Conservation (phyloP, 805 yeast genomes). For the Yamadazyma kitorensis region DNA sequence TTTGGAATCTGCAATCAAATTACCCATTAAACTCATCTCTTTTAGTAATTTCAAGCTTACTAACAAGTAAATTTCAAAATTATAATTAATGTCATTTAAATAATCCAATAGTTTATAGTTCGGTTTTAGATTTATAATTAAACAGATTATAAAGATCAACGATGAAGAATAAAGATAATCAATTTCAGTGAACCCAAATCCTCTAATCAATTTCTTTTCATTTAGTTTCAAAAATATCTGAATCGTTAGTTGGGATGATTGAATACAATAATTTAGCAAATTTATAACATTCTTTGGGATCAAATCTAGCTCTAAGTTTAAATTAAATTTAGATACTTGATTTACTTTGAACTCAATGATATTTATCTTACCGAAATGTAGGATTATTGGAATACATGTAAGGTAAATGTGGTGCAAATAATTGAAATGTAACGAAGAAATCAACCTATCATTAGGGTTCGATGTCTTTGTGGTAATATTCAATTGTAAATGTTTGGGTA, state of each 20-base stretch:
- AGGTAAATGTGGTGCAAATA: slow-evolving; percentile 27
- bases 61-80: slow-evolving; percentile 18
- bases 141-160: slow-evolving; percentile 19
- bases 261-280: slow-evolving; percentile 16
- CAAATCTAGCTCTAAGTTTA: background rate
- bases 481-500: slow-evolving; percentile 19
- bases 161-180: slow-evolving; percentile 23
- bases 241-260: slow-evolving; percentile 21
- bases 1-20: slow-evolving; percentile 18
- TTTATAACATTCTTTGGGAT: slow-evolving; percentile 21
- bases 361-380: slow-evolving; percentile 20
- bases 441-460: slow-evolving; percentile 15
- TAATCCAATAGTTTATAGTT: no score
- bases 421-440: slow-evolving; percentile 26
- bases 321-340: background rate
- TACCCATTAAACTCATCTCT: slow-evolving; percentile 20
- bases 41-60: slow-evolving; percentile 16
- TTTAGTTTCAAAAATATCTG: slow-evolving; percentile 22
- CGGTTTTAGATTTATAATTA: slow-evolving; percentile 14
- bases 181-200: slow-evolving; percentile 26
- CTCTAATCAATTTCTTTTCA: slow-evolving; percentile 16
- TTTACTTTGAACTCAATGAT: slow-evolving; percentile 12
- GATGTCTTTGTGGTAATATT: slow-evolving; percentile 11
- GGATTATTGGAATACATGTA: slow-evolving; percentile 22
- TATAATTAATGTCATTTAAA: slow-evolving; percentile 7